These are phyloP conservation scores for Hyphodiscus sp. DNA, from an alignment of 2,329 filamentous ascomycete species.

Conservation along the genomic window DNA sequence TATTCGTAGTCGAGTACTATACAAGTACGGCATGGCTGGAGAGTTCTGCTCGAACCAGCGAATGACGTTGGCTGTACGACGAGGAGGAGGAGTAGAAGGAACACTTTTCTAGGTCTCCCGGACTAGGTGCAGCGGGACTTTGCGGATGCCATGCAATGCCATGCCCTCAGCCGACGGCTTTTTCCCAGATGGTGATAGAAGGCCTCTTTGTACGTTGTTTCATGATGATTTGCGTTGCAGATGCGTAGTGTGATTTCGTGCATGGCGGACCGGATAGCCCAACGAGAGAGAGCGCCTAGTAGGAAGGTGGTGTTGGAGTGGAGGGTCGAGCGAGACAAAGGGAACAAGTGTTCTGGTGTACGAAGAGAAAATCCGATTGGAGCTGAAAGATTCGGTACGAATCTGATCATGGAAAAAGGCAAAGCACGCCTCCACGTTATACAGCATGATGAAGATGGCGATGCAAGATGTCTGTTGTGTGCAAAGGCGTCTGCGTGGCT, in stretches of 20 bases:
- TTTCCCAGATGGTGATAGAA: not conserved
- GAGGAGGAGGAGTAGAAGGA: not conserved
- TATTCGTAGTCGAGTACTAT: no score
- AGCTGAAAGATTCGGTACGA: no score
- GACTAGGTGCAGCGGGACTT: not conserved
- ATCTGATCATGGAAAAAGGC: no score
- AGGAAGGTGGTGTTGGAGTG: no score
- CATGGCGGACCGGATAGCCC: not conserved
- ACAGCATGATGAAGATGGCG: no score
- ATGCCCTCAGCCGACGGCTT: not conserved
- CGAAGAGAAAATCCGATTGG: no score
- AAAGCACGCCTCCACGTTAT: no score
- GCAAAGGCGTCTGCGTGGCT: no score
- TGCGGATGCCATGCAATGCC: not conserved
- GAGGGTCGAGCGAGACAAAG: not conserved
- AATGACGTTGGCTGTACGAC: not conserved
- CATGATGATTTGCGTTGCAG: not conserved
- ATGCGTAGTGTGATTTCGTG: not conserved
- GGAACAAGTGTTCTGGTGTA: not conserved
- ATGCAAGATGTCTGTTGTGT: no score
- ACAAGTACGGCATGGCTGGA: no score
- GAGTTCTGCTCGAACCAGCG: not conserved
- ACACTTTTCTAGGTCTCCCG: no score
- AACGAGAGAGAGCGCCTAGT: no score
- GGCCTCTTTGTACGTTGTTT: not conserved